Evolutionary conservation across 768 basidiomycete species (phyloP), one percentile per base, ranked within the genome.

Genomic region (Mycena leptocephala): DNA sequence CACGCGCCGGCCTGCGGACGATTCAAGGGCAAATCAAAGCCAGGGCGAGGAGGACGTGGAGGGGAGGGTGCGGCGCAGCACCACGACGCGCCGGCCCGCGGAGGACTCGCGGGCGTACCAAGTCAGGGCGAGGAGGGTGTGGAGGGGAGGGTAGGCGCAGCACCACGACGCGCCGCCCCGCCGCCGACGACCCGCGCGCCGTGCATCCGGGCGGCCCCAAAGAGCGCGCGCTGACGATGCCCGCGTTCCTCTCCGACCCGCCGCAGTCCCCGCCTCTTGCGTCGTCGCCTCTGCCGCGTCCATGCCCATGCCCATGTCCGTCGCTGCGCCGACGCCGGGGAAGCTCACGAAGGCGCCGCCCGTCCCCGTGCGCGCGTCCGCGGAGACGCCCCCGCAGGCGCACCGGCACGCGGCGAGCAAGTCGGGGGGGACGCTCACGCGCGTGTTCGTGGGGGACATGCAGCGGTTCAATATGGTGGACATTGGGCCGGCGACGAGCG

Each of bases 381-480:
- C 6, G 6, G 75, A 76, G 18, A 59, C 43, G 22, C 48, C 69
- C 20, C 64, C 68, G 83, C 86, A 8, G 73, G 62, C 39, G 84
- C 87, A 26, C 83, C 79, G 46, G 70, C 81, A 51, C 33, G 48
- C 20, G 22, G 26, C 70, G 41, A 73, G 76, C 66, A 85, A 80
- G 80, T 84, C 48, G 24, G 78, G 82, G 33, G 83, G 89, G 16
- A 86, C 86, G 24, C 94, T 94, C 78, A 94, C 94, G 81, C 89
- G 95, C 16, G 85, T 97, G 11, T 97, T 96, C 81, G 87, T 97
- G n/a, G 92, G 92, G 6, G 93, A 93, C 79, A 89, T 93, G 87
- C 94, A 96, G 82, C 89, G 93, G 51, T 95, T 93, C 78, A 90
- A 94, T 76, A 92, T 91, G 80, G 91, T 97, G 14, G 94, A 95